Evolutionary conservation across 169 alveolate genomes (phyloP).

Genomic region (Pseudocohnilembus persalinus): DNA sequence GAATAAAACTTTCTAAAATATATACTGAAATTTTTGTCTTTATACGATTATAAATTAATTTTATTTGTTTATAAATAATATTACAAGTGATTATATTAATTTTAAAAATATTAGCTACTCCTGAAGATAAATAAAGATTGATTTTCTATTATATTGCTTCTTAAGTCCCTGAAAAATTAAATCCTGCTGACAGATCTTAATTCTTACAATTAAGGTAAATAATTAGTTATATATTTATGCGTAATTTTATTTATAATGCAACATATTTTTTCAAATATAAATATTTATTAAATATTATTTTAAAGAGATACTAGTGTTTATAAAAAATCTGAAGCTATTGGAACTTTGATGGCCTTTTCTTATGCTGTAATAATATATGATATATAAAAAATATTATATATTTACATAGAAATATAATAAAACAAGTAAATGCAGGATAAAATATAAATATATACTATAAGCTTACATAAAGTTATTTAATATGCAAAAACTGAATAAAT

Average conservation of each 20-base stretch:
- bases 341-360: background rate
- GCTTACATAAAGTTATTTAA: too few species aligned
- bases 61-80: background rate
- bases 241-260: background rate
- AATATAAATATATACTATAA: too few species aligned
- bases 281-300: background rate
- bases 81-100: background rate
- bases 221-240: background rate
- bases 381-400: too few species aligned
- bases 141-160: conserved; percentile 44
- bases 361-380: too few species aligned
- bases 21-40: conserved; percentile 4
- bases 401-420: too few species aligned
- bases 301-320: background rate
- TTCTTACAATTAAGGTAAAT: conserved; percentile 23
- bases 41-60: background rate
- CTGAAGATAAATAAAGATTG: conserved; percentile 38
- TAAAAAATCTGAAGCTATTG: background rate
- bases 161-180: conserved; percentile 44
- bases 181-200: conserved; percentile 30
- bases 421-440: background rate
- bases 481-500: too few species aligned
- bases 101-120: conserved; percentile 27
- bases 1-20: background rate
- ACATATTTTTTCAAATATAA: background rate